Base-by-base conservation (phyloP, 1,284 basidiomycete genomes). In the Xerocomus minutiporus region DNA sequence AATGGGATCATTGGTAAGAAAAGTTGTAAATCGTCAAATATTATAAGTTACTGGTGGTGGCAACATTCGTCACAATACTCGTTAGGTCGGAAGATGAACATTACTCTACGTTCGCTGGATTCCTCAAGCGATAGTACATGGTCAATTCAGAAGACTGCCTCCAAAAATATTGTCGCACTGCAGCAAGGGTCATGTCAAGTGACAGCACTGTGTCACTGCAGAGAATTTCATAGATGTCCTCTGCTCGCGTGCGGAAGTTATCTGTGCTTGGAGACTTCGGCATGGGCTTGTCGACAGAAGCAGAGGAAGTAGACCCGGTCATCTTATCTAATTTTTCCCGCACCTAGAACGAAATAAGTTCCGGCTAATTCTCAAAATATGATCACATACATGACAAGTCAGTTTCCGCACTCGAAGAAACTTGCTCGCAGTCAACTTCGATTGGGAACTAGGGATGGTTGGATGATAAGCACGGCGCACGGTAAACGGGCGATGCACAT, bases 141-240 rank as follows among this genome's bases (percentile, higher is more conserved):
- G 84, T 78, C 57, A 97, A 75, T 70, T 97, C 94, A 11, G 77
- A 78, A n/a, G 81, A 75, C 58, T 86, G 85, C 63, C 82, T 80
- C 92, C 93, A 92, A 53, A 93, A 79, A 63, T 85, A 96, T 69
- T 93, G 91, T 57, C 90, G 82, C 50, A 94, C 86, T 29, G 88
- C 88, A 4, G 89, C 94, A 32, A 98, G 78, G 12, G 91, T 96
- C 83, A 95, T 91, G 54, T 88, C 82, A 28, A 88, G 74, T 26
- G 92, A 88, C 29, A 98, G 75, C 11, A 91, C 73, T 31, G 80
- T 74, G 58, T 91, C 87, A 62, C 91, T 92, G 70, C 93, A 97
- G 35, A 96, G 68, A 41, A 98, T 83, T 72, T 98, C 93, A 65
- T 94, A 88, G 39, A 79, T 63, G 42, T 94, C 88, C 61, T 95